A percentile compares a stretch with the other conserved stretches of the same genome.
These are phyloP conservation scores for Penicillium sp. DNA, from an alignment of 2,329 filamentous ascomycete species.

Conservation along the genomic window DNA sequence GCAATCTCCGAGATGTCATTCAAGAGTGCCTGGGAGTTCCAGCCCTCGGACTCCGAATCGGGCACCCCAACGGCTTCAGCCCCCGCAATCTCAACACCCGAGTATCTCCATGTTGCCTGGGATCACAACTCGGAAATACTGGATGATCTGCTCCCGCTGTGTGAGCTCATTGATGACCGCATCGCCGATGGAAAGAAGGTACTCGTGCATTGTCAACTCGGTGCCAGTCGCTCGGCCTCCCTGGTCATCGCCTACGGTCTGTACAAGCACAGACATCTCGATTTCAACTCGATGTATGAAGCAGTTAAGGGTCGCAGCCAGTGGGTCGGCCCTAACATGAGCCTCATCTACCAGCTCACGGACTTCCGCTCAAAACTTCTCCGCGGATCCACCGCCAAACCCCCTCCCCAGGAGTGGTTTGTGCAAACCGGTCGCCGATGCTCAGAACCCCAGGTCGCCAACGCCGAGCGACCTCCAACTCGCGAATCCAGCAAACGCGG, in stretches of 20 bases:
- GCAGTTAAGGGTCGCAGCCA: conserved; percentile 64
- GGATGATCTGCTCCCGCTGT: conserved; percentile 61
- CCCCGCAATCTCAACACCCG: conserved; percentile 48
- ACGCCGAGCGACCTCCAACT: conserved; percentile 16
- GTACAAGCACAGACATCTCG: conserved; percentile 63
- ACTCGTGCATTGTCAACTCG: conserved; percentile 65
- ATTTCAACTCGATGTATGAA: conserved; percentile 67
- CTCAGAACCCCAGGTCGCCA: conserved; percentile 33
- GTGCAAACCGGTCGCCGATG: conserved; percentile 28
- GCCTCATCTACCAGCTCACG: conserved; percentile 67
- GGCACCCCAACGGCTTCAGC: conserved; percentile 35
- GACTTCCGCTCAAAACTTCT: conserved; percentile 57
- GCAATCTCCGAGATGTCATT: conserved; percentile 50
- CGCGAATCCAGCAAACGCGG: conserved; percentile 21
- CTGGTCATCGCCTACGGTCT: conserved; percentile 67
- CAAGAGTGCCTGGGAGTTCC: conserved; percentile 52
- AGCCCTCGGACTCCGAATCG: conserved; percentile 30
- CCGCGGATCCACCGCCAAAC: conserved; percentile 33
- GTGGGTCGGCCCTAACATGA: conserved; percentile 71
- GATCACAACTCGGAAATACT: conserved; percentile 70
- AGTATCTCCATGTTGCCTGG: conserved; percentile 68
- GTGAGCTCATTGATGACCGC: conserved; percentile 63
- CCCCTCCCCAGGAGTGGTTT: conserved; percentile 40
- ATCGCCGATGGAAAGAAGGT: conserved; percentile 61
- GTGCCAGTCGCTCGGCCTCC: conserved; percentile 66